phyloP scores from a whole-genome alignment of 495 filamentous ascomycete genomes.

The Tuber brumale region DNA sequence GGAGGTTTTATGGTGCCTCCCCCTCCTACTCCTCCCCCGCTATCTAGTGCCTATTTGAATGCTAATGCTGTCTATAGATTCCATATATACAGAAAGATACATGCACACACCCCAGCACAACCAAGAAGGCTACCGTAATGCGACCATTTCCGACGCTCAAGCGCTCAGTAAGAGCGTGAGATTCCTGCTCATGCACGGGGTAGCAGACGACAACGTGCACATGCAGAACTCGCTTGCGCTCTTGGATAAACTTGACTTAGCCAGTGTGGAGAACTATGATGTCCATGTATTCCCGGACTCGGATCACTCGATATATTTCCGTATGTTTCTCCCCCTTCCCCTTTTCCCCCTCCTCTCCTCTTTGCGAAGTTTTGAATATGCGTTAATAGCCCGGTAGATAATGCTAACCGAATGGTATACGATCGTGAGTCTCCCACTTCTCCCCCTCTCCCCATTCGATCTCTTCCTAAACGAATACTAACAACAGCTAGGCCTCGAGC shows the following conservation, averaged over 20 bases:
- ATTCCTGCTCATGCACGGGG: conserved; percentile 90
- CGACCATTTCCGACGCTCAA: conserved; percentile 63
- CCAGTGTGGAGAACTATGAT: conserved; percentile 86
- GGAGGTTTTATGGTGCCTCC: conserved; percentile 70
- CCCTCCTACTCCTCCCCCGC: not conserved
- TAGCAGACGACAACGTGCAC: conserved; percentile 94
- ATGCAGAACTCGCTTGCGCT: conserved; percentile 84
- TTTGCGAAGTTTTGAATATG: not conserved
- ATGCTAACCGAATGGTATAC: conserved; percentile 86
- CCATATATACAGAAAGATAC: conserved; percentile 91
- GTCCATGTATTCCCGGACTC: conserved; percentile 93
- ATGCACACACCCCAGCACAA: conserved; percentile 90
- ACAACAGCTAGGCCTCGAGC: conserved; percentile 61
- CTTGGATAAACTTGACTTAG: conserved; percentile 79
- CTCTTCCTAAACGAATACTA: conserved; percentile 30
- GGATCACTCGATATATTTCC: conserved; percentile 92
- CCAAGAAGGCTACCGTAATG: conserved; percentile 64
- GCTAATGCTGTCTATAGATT: conserved; percentile 50
- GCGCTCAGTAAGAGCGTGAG: conserved; percentile 67
- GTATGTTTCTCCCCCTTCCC: conserved; percentile 22
- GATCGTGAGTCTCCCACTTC: conserved; percentile 62
- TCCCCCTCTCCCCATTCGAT: conserved; percentile 1
- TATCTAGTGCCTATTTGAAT: conserved; percentile 2
- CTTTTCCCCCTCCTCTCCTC: not conserved
- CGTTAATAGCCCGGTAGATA: conserved; percentile 46